phyloP scores from a whole-genome alignment of 1,139 yeast genomes.

The Yamadazyma blattariae region DNA sequence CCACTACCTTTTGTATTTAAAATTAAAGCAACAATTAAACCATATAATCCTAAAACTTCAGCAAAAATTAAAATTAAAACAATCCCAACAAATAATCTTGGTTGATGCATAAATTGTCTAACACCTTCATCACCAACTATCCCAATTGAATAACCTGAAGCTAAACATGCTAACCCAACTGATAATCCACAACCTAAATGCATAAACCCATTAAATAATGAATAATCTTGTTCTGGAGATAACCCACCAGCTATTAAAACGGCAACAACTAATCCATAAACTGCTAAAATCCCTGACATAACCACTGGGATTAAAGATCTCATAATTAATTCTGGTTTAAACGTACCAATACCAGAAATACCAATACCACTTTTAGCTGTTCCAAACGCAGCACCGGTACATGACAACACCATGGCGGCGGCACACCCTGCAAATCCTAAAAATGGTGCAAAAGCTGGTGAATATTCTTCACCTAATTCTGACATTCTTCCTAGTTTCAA shows the following conservation, averaged over 20 bases:
- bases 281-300: slow-evolving; percentile 97
- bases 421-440: slow-evolving; percentile 96
- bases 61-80: slow-evolving; percentile 96
- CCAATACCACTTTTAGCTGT: slow-evolving; percentile 99
- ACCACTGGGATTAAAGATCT: slow-evolving; percentile 89
- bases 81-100: slow-evolving; percentile 96
- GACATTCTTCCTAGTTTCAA: slow-evolving; percentile 22
- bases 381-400: slow-evolving; percentile 97
- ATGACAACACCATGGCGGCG: slow-evolving; percentile 83
- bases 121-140: slow-evolving; percentile 99
- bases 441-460: slow-evolving; percentile 90
- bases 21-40: slow-evolving; percentile 88
- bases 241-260: slow-evolving; percentile 94
- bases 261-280: slow-evolving; percentile 93
- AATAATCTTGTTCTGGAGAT: slow-evolving; percentile 70
- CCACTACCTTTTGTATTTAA: slow-evolving; percentile 74
- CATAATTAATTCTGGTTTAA: slow-evolving; percentile 81
- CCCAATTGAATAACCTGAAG: slow-evolving; percentile 98
- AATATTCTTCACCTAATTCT: slow-evolving; percentile 49
- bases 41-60: slow-evolving; percentile 96
- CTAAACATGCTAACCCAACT: slow-evolving; percentile 94
- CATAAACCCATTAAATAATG: slow-evolving; percentile 93
- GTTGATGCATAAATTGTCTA: slow-evolving; percentile 94
- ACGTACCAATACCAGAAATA: slow-evolving; percentile 86
- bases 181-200: slow-evolving; percentile 94